Evolutionary conservation across 768 basidiomycete genomes (phyloP).

Genomic region (Macrolepiota dolichaula): DNA sequence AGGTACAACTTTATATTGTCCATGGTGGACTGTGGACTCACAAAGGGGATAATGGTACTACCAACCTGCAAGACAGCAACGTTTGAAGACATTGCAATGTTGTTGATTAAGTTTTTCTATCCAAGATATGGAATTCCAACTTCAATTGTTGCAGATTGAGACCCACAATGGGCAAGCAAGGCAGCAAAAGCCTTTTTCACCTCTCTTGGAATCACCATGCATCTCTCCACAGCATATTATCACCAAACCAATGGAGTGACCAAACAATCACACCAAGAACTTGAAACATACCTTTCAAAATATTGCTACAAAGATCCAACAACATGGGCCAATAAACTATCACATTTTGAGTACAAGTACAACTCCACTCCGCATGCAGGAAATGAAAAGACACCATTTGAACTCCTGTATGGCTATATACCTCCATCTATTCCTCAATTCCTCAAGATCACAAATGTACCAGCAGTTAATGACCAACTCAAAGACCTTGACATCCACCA

Average conservation of each 20-base stretch:
- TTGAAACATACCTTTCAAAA: neutral
- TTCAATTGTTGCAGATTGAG: neutral
- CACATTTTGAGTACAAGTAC: neutral
- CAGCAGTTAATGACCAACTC: neutral
- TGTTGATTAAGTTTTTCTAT: neutral
- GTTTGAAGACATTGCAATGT: neutral
- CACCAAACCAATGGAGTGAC: neutral
- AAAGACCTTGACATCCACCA: neutral
- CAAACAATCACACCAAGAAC: neutral
- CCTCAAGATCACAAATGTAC: neutral
- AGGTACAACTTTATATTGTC: neutral
- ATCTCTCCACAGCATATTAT: neutral
- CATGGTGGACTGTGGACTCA: neutral
- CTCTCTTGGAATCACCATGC: neutral
- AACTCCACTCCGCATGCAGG: neutral
- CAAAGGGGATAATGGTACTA: neutral
- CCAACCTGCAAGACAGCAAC: neutral
- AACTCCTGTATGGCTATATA: neutral
- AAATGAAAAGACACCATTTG: neutral
- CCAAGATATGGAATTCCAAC: neutral
- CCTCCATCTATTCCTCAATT: neutral
- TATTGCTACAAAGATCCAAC: neutral
- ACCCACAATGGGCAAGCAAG: neutral
- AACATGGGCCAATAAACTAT: neutral
- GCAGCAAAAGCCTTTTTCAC: neutral